Base-by-base conservation (phyloP, 2,329 filamentous ascomycete species). In the Penicillium sp. region DNA sequence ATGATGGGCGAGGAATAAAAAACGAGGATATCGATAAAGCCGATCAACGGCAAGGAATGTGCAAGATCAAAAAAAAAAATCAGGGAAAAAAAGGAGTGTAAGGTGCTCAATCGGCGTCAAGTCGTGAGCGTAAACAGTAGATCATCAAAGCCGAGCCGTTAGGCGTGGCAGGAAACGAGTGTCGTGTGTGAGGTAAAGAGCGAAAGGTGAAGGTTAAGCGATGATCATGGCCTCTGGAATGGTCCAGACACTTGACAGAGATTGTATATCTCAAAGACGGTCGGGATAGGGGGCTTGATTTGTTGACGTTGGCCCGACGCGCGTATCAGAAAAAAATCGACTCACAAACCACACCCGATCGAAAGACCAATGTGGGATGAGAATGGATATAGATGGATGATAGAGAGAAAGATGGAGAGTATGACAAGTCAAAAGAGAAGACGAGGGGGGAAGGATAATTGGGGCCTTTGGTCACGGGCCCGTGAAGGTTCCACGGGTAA, bases 71-170 rank as follows among this genome's bases (percentile, higher is more conserved):
- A 29, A 38, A 49, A 52, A 13, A 40, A 47, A 6, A 25, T 25
- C n/a, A 6, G 45, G 31, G 5, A 49, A 54, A 31, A 33, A 65
- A 68, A 70, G 63, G 67, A 71, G 65, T 61, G 70, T 69, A 58
- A 61, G 29, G 43, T 52, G 66, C 71, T 71, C 70, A 61, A 66
- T 60, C 60, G 60, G 67, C 71, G 70, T 74, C 71, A 69, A 73
- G 71, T 73, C 70, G 70, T 68, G 67, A 71, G 70, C 63, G 64
- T 66, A 61, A 67, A 60, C 45, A 62, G 60, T 62, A 54, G 62
- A 54, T 71, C 70, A 69, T 72, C 53, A 66, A 61, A 60, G 48
- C 59, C 51, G 52, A 60, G 23, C 55, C 37, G 56, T 35, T 37
- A 35, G 37, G 12, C 40, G 49, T 41, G 37, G 29, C 35, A 55